These are phyloP conservation scores for Sarocladiaceae sp. DNA, from an alignment of 2,329 filamentous ascomycete genomes.

Conservation along the genomic window DNA sequence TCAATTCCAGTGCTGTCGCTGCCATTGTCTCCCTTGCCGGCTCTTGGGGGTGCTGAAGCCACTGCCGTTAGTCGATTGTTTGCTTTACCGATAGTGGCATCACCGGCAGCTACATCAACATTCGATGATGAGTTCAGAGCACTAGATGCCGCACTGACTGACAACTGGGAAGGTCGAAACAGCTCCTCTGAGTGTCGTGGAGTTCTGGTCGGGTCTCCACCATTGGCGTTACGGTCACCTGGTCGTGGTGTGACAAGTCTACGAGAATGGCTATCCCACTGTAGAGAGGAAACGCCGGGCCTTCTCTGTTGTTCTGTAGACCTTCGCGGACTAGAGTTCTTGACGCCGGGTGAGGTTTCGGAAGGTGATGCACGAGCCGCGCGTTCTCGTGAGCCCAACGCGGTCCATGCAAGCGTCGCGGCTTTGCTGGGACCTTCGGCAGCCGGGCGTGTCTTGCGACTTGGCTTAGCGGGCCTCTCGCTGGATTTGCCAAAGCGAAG, in stretches of 20 bases:
- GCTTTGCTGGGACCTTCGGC: constrained; percentile 56
- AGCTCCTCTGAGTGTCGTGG: constrained; percentile 35
- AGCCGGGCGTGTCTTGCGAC: constrained; percentile 34
- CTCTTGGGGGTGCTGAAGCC: constrained; percentile 1
- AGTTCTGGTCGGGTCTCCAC: constrained; percentile 21
- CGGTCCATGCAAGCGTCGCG: constrained; percentile 56
- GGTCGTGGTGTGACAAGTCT: constrained; percentile 39
- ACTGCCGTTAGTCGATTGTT: background rate
- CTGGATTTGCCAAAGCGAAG: constrained; percentile 42
- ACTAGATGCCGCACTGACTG: constrained; percentile 50
- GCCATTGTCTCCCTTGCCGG: background rate
- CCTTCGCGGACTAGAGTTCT: constrained; percentile 15
- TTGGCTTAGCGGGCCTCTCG: constrained; percentile 34
- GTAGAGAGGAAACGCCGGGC: constrained; percentile 25
- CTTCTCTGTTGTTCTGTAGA: constrained; percentile 27
- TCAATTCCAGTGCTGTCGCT: background rate
- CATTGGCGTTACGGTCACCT: constrained; percentile 20
- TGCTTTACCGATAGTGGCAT: constrained; percentile 9
- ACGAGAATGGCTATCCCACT: constrained; percentile 51
- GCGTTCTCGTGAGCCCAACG: constrained; percentile 35
- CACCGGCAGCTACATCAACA: constrained; percentile 16
- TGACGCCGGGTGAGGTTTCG: constrained; percentile 12
- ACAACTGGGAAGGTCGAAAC: constrained; percentile 38
- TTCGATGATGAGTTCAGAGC: constrained; percentile 35
- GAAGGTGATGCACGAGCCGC: background rate